Evolutionary conservation across 805 yeast species (phyloP).

Genomic region (Wickerhamomyces bisporus): DNA sequence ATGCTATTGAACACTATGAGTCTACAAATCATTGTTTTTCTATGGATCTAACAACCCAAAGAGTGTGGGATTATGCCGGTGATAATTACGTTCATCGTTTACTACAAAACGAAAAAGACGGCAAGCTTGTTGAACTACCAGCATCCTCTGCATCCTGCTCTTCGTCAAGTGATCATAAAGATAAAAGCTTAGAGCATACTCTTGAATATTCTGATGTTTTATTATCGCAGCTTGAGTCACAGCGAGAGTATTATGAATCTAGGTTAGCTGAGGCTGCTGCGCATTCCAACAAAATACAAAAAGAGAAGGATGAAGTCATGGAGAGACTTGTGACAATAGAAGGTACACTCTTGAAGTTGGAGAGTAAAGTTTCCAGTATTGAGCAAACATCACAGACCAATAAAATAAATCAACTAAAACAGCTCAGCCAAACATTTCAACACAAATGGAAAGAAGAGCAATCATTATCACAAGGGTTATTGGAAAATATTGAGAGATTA

Average conservation of each 20-base stretch:
- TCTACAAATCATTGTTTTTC: slow-evolving; percentile 83
- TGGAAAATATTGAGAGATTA: slow-evolving; percentile 34
- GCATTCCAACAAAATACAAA: slow-evolving; percentile 13
- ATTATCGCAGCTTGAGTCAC: slow-evolving; percentile 78
- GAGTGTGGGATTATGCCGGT: slow-evolving; percentile 94
- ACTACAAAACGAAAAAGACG: slow-evolving; percentile 81
- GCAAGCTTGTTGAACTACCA: slow-evolving; percentile 74
- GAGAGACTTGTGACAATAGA: slow-evolving; percentile 6
- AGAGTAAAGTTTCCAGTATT: slow-evolving; percentile 3
- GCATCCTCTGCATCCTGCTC: slow-evolving; percentile 6
- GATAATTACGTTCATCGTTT: slow-evolving; percentile 86
- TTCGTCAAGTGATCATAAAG: slow-evolving; percentile 13
- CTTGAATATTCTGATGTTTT: slow-evolving; percentile 77
- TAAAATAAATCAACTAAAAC: slow-evolving; percentile 15
- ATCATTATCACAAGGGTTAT: slow-evolving; percentile 36
- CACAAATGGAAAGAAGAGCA: slow-evolving; percentile 43
- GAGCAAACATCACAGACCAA: not conserved
- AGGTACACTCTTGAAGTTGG: not conserved
- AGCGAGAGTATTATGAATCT: slow-evolving; percentile 74
- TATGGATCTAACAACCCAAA: slow-evolving; percentile 76
- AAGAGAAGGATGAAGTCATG: slow-evolving; percentile 13
- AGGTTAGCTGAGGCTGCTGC: slow-evolving; percentile 33
- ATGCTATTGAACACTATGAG: slow-evolving; percentile 78
- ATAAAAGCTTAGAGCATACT: slow-evolving; percentile 54
- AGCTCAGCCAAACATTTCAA: slow-evolving; percentile 24